These are phyloP conservation scores for Microdochium bolleyi DNA, from an alignment of 2,329 filamentous ascomycete genomes.

Conservation along the genomic window DNA sequence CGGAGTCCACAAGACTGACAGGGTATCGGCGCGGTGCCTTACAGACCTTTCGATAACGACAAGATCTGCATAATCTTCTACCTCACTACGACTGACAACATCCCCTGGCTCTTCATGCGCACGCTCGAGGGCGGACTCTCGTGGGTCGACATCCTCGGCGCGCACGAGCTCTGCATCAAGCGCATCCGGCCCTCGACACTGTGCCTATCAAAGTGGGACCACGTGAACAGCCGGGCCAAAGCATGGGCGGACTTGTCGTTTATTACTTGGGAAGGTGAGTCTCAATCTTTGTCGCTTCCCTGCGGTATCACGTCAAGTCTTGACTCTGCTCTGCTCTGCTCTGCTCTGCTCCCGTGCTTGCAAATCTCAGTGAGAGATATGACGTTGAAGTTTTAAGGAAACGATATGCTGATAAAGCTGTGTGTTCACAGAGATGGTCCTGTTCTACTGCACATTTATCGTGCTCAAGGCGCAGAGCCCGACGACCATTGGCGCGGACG, in stretches of 20 bases:
- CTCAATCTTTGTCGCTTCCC: too few species aligned
- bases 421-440: constrained; percentile 42
- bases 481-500: constrained; percentile 32
- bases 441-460: constrained; percentile 51
- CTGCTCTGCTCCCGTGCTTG: too few species aligned
- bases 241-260: constrained; percentile 49
- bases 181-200: constrained; percentile 37
- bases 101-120: constrained; percentile 40
- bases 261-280: constrained; percentile 51
- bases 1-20: too few species aligned
- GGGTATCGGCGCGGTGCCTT: too few species aligned
- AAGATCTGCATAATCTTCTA: constrained; percentile 45
- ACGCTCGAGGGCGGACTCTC: constrained; percentile 27
- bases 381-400: neutral
- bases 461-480: constrained; percentile 44
- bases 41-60: constrained; percentile 47
- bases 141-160: constrained; percentile 41
- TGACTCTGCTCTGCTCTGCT: too few species aligned
- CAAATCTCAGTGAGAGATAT: too few species aligned
- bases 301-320: too few species aligned
- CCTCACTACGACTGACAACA: constrained; percentile 30
- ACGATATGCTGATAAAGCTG: constrained; percentile 6
- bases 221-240: constrained; percentile 30
- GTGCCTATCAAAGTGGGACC: constrained; percentile 44
- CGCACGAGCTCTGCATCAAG: constrained; percentile 45